These are phyloP conservation scores for Pyrenophora tritici-repentis DNA, from an alignment of 2,329 filamentous ascomycete species.

Conservation along the genomic window DNA sequence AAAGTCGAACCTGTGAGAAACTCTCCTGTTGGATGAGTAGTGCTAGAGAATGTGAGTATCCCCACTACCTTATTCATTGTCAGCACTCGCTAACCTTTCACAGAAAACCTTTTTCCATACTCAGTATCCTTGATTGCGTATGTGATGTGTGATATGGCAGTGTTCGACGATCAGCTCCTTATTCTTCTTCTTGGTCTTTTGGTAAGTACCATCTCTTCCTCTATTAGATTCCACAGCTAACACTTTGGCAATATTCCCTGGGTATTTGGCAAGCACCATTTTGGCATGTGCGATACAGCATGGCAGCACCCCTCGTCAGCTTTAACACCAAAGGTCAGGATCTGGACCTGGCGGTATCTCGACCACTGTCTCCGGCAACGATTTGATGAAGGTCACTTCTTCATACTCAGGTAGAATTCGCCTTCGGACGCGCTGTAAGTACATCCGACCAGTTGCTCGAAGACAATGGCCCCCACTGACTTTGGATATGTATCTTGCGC, in stretches of 20 bases:
- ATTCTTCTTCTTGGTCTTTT: too few species aligned
- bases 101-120: neutral
- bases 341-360: too few species aligned
- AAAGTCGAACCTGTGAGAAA: too few species aligned
- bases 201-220: neutral
- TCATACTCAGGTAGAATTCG: neutral
- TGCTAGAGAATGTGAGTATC: neutral
- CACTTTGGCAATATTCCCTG: too few species aligned
- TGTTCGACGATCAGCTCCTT: too few species aligned
- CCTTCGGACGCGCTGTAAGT: neutral
- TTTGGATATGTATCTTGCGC: neutral
- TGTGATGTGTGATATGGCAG: neutral
- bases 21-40: too few species aligned
- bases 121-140: neutral
- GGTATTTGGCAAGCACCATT: too few species aligned
- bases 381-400: neutral
- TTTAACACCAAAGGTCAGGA: too few species aligned
- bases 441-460: neutral
- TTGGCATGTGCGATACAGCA: too few species aligned
- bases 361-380: too few species aligned
- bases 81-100: neutral
- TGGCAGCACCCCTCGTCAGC: too few species aligned
- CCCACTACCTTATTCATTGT: neutral
- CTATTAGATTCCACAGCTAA: neutral
- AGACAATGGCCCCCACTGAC: neutral